phyloP scores from a whole-genome alignment of 2,329 filamentous ascomycete species.

The Lachnellula occidentalis region DNA sequence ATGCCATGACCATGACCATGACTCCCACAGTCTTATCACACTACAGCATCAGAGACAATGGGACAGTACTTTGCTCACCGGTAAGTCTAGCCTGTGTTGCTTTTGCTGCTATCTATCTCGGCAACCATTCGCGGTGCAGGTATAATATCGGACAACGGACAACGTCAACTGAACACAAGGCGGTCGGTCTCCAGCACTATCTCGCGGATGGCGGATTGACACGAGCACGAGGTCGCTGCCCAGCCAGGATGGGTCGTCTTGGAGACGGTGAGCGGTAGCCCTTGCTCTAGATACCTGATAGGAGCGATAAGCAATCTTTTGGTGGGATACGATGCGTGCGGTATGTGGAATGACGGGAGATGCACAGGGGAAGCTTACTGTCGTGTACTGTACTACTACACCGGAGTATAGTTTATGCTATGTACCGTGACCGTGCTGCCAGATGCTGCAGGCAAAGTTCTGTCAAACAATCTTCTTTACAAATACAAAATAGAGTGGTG shows the following conservation, averaged over 20 bases:
- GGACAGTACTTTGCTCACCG: background rate
- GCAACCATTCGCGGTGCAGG: background rate
- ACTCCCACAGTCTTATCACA: background rate
- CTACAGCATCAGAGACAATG: background rate
- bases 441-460: background rate
- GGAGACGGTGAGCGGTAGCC: conserved; percentile 13
- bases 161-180: background rate
- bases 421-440: background rate
- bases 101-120: background rate
- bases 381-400: too few species aligned
- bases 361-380: background rate
- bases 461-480: too few species aligned
- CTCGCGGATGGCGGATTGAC: conserved; percentile 9
- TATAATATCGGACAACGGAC: background rate
- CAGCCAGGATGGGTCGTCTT: background rate
- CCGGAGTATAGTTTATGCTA: background rate
- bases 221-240: conserved; percentile 5
- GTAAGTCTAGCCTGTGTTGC: background rate
- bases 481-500: background rate
- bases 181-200: conserved; percentile 6
- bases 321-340: too few species aligned
- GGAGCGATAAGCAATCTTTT: conserved; percentile 18
- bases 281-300: conserved; percentile 16
- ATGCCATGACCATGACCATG: background rate
- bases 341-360: conserved; percentile 12